Evolutionary conservation across 805 yeast species (phyloP).

Genomic region (Candida boidinii): DNA sequence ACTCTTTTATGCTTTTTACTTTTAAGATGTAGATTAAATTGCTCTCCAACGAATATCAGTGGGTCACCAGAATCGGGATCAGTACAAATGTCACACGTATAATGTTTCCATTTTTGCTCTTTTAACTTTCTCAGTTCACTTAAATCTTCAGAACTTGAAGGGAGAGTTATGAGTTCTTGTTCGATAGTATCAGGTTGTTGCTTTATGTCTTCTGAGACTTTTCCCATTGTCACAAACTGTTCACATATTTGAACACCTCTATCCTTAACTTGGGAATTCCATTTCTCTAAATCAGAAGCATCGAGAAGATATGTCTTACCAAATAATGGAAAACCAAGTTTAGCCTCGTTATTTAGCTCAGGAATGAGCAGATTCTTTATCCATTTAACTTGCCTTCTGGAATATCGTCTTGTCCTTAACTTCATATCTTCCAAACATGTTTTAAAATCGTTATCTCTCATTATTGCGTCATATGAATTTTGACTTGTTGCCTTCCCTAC

Average conservation of each 20-base stretch:
- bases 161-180: neutral
- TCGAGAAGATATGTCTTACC: slow-evolving; percentile 63
- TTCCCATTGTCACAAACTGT: slow-evolving; percentile 12
- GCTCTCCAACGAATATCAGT: slow-evolving; percentile 65
- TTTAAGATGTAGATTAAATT: slow-evolving; percentile 57
- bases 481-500: slow-evolving; percentile 2
- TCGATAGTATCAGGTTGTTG: slow-evolving; percentile 13
- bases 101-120: slow-evolving; percentile 51
- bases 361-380: slow-evolving; percentile 61
- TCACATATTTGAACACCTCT: slow-evolving; percentile 47
- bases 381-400: slow-evolving; percentile 87
- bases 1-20: slow-evolving; percentile 64
- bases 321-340: slow-evolving; percentile 42
- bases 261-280: slow-evolving; percentile 49
- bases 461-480: slow-evolving; percentile 1
- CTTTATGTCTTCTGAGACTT: neutral
- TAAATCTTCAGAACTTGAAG: slow-evolving; percentile 2
- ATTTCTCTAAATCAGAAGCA: slow-evolving; percentile 60
- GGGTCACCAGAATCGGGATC: slow-evolving; percentile 41
- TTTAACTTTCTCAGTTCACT: slow-evolving; percentile 5
- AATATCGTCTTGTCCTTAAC: slow-evolving; percentile 74
- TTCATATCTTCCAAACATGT: slow-evolving; percentile 72
- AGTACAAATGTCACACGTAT: slow-evolving; percentile 56
- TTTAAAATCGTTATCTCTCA: slow-evolving; percentile 18
- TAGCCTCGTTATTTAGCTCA: slow-evolving; percentile 42